A percentile compares a stretch with the other conserved stretches of the same genome.
Evolutionary conservation across 257 asterid genomes (phyloP).

Genomic region (Petunia secreta): DNA sequence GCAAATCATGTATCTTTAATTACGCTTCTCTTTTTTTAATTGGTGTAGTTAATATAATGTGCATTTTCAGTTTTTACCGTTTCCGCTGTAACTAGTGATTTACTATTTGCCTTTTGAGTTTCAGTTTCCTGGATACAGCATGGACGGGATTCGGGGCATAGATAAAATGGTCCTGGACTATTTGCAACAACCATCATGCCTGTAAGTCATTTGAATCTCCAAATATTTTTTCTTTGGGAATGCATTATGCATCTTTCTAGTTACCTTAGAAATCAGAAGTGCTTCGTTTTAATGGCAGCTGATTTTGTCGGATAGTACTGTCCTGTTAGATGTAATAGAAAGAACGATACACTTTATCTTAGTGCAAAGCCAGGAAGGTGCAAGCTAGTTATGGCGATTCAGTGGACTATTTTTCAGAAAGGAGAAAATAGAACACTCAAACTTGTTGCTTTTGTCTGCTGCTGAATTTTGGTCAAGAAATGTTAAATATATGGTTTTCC

Average conservation of each 20-base stretch:
- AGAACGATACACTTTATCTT: background rate
- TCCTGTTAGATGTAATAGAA: background rate
- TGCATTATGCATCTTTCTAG: background rate
- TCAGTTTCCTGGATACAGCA: constrained; percentile 53
- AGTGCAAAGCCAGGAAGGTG: background rate
- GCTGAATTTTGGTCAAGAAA: background rate
- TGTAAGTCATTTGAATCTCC: constrained; percentile 55
- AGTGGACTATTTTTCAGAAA: background rate
- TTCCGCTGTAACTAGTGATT: background rate
- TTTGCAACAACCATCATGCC: constrained; percentile 64
- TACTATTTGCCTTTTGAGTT: constrained; percentile 26
- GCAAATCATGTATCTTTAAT: constrained; percentile 40
- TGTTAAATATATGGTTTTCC: background rate
- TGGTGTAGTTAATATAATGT: background rate
- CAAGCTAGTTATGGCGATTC: background rate
- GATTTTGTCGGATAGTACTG: background rate
- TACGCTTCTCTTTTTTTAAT: background rate
- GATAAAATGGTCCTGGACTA: constrained; percentile 51
- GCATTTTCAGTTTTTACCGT: constrained; percentile 15
- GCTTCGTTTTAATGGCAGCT: background rate
- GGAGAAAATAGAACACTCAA: background rate
- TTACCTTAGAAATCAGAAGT: background rate
- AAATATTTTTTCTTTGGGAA: background rate
- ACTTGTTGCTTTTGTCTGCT: background rate
- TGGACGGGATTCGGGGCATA: constrained; percentile 52